Base-by-base conservation (phyloP, 2,329 filamentous ascomycete species). In the Sordariomycetes sp. region DNA sequence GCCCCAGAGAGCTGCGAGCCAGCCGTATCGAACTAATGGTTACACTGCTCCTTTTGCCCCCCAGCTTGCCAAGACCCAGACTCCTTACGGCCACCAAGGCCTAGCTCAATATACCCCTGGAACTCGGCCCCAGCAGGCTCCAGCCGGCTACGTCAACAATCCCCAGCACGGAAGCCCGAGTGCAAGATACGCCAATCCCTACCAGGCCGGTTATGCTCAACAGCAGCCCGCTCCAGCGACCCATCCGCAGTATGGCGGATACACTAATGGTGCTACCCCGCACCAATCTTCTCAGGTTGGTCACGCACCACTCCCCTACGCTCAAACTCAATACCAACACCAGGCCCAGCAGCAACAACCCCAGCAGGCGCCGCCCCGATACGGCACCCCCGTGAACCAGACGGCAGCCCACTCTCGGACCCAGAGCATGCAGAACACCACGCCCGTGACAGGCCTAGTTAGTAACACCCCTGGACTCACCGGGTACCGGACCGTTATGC, bases 1-100 rank as follows among this genome's bases (percentile, higher is more conserved):
- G 17, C 53, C 53, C 10, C 59, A 55, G 24, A 56, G 56, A 6
- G 51, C 57, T 7, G 48, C 52, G 2, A 73, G 77, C 39, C 72
- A 75, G 57, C 81, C 80, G 64, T 71, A 76, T 34, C 73, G 75
- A 36, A 69, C 75, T 5, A 78, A 76, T 54, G 73, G 75, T 4
- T 79, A 74, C 61, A 67, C 56, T 72, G 45, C 55, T 12, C 55
- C 70, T 53, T 81, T 76, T 61, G 71, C 74, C 4, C 74, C 76
- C 8, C 76, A 77, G 62, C 68, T 79, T 55, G 74, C 72, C 54
- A 82, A 82, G 64, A 69, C 74, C 12, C 75, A 78, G 58, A 74
- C 74, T 8, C 73, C 75, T 0, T 81, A 78, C 58, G 74, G 75
- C 12, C 78, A 81, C 58, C 72, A 77, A 60, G 74, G 70, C 60